Evolutionary conservation across 2,329 filamentous ascomycete genomes (phyloP).

Genomic region (Botrytis tulipae): DNA sequence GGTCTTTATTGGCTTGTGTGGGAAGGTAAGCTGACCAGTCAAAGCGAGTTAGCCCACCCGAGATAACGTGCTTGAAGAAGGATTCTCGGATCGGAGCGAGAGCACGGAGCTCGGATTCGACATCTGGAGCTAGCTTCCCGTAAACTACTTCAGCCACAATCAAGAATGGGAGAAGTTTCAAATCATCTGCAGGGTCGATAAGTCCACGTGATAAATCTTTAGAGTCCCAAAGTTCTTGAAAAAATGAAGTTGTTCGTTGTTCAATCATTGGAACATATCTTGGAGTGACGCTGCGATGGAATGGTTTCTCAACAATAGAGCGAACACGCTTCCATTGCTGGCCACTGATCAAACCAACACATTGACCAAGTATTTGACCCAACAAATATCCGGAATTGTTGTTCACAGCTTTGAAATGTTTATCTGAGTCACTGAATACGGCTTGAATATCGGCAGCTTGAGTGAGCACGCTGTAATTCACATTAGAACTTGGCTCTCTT

Average conservation of each 20-base stretch:
- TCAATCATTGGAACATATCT: constrained; percentile 19
- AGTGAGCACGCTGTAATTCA: constrained; percentile 40
- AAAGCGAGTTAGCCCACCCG: constrained; percentile 39
- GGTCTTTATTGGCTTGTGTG: constrained; percentile 31
- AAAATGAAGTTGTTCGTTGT: constrained; percentile 17
- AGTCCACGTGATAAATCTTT: constrained; percentile 17
- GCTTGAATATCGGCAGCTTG: constrained; percentile 39
- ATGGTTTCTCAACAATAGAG: constrained; percentile 26
- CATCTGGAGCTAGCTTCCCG: constrained; percentile 35
- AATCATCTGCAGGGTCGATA: constrained; percentile 30
- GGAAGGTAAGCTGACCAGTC: constrained; percentile 37
- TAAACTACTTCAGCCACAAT: constrained; percentile 43
- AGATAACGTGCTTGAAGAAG: constrained; percentile 39
- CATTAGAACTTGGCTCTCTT: background rate
- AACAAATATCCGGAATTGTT: constrained; percentile 44
- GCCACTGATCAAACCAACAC: constrained; percentile 44
- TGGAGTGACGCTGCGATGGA: constrained; percentile 1
- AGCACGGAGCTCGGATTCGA: constrained; percentile 32
- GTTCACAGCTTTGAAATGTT: constrained; percentile 43
- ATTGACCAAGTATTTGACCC: constrained; percentile 44
- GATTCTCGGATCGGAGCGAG: constrained; percentile 37
- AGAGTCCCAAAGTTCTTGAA: constrained; percentile 20
- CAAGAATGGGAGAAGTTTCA: constrained; percentile 41
- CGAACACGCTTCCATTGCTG: constrained; percentile 37
- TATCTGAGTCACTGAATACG: constrained; percentile 46